Evolutionary conservation across 192 early-diverging fungal genomes (phyloP), one percentile per base, ranked within the genome.

Genomic region (Coemansia sp.): DNA sequence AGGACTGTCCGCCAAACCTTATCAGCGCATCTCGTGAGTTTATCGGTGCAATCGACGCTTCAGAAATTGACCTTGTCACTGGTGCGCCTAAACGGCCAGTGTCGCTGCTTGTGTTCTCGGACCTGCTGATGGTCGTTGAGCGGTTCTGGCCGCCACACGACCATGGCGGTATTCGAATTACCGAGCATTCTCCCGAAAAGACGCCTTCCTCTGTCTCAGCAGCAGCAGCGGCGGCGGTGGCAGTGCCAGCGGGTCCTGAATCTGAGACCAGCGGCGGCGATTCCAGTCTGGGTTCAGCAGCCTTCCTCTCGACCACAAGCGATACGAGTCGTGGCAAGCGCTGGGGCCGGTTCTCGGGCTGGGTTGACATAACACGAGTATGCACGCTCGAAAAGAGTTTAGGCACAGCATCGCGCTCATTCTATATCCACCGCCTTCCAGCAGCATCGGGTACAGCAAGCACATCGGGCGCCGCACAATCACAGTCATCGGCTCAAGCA

Each of bases 11-110:
- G 51, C 70, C 80, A 3, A 81, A 72, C 44, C 62, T 81, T n/a
- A 81, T 81, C 61, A 81, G 74, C 55, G 80, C 80, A n/a, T 78
- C 80, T 38, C 66, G 80, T 14, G 68, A 68, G 56, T 75, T 81
- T 39, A 60, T 81, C 17, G 68, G 73, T 24, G 73, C 79, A 17
- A 60, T 81, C 34, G 79, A 81, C 41, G 72, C 63, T 0, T 62
- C 72, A 4, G 79, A 81, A 37, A 66, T 72, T 17, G 79, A 81
- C 42, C 63, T 81, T 21, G 69, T 65, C 24, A 81, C 72, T 9
- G 63, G 66, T 25, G 57, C 73, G 21, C 64, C 73, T 47, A 70
- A 69, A 48, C 67, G 65, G 40, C 79, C 73, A 1, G 68, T 81
- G 60, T 61, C 64, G 19, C 43, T 81, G 54, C 68, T 76, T 24